These are phyloP conservation scores for Lachancea quebecensis DNA, from an alignment of 805 yeast species.

Conservation along the genomic window DNA sequence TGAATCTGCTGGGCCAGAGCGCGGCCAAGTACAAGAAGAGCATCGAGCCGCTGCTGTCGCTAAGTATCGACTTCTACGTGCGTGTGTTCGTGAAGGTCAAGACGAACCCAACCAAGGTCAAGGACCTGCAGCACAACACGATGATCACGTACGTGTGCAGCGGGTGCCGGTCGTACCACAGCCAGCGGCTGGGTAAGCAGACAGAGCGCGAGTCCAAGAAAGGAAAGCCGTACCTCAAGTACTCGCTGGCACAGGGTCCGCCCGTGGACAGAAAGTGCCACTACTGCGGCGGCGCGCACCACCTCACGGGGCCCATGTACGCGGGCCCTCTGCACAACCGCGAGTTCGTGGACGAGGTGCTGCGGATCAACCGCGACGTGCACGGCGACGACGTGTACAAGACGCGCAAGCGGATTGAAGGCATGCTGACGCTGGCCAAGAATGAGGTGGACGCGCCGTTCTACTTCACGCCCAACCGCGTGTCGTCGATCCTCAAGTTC, in stretches of 20 bases:
- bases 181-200: constrained; percentile 70
- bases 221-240: constrained; percentile 38
- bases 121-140: constrained; percentile 66
- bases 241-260: constrained; percentile 59
- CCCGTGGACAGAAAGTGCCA: constrained; percentile 55
- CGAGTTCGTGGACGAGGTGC: constrained; percentile 57
- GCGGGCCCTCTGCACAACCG: constrained; percentile 68
- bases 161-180: constrained; percentile 70
- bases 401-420: constrained; percentile 78
- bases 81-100: constrained; percentile 75
- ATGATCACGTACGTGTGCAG: constrained; percentile 78
- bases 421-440: constrained; percentile 82
- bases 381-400: constrained; percentile 56
- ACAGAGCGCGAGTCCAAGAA: constrained; percentile 37
- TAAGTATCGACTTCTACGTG: constrained; percentile 90
- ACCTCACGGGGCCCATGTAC: constrained; percentile 97
- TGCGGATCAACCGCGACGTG: constrained; percentile 43
- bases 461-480: constrained; percentile 72
- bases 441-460: constrained; percentile 70
- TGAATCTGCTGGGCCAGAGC: constrained; percentile 64
- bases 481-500: constrained; percentile 69
- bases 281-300: constrained; percentile 59
- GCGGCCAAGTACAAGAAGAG: constrained; percentile 87
- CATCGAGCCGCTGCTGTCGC: constrained; percentile 77
- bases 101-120: constrained; percentile 75